These are phyloP conservation scores for Zanthoxylum bungeanum DNA, from an alignment of 345 rosid species.

Conservation along the genomic window DNA sequence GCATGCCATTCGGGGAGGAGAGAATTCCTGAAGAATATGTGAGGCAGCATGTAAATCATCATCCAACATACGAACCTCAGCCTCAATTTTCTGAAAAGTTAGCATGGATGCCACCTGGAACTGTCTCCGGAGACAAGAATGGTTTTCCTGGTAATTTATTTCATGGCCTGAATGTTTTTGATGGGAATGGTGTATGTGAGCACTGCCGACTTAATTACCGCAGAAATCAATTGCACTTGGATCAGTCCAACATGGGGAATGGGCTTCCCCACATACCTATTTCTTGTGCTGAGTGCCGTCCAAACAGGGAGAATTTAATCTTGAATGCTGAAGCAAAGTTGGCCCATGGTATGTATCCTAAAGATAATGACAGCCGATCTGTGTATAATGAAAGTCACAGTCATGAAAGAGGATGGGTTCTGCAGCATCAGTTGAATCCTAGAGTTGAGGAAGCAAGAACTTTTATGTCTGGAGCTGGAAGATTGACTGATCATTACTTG, in stretches of 20 bases:
- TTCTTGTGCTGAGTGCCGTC: conserved; percentile 53
- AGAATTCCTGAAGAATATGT: conserved; percentile 67
- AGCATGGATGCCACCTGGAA: conserved; percentile 69
- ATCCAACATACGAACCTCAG: conserved; percentile 53
- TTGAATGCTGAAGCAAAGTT: conserved; percentile 53
- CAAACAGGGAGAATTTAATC: conserved; percentile 49
- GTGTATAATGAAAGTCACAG: conserved; percentile 46
- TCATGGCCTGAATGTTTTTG: conserved; percentile 56
- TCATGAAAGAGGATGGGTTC: conserved; percentile 78
- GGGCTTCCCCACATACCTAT: conserved; percentile 44
- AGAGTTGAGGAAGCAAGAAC: conserved; percentile 64
- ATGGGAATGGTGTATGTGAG: conserved; percentile 63
- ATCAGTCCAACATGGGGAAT: conserved; percentile 58
- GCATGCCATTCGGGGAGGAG: conserved; percentile 74
- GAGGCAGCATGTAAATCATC: conserved; percentile 58
- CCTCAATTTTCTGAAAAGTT: conserved; percentile 59
- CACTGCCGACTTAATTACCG: conserved; percentile 52
- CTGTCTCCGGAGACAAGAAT: conserved; percentile 54
- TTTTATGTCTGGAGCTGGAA: conserved; percentile 53
- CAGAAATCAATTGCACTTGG: conserved; percentile 62
- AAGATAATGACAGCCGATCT: conserved; percentile 47
- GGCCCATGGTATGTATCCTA: conserved; percentile 48
- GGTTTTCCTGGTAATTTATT: conserved; percentile 73
- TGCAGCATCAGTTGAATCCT: conserved; percentile 61
- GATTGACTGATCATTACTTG: conserved; percentile 60